Evolutionary conservation across 1,284 basidiomycete species (phyloP).

Genomic region (Hemileia vastatrix): DNA sequence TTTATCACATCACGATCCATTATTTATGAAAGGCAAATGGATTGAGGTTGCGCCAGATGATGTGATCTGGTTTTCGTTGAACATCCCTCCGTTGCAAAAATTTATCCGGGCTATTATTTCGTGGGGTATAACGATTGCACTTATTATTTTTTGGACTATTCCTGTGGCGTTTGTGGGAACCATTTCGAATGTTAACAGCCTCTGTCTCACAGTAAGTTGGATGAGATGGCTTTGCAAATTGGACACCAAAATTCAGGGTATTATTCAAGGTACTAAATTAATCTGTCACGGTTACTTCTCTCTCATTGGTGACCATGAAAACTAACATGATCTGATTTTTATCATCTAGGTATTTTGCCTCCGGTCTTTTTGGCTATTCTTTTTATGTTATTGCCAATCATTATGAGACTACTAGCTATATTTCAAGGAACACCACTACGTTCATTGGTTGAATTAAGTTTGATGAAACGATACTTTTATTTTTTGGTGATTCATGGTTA

Average conservation of each 20-base stretch:
- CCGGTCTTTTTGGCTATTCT: slow-evolving; percentile 73
- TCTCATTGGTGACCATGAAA: background rate
- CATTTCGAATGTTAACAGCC: slow-evolving; percentile 66
- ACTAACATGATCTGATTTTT: background rate
- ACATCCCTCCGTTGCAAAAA: slow-evolving; percentile 79
- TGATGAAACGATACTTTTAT: slow-evolving; percentile 84
- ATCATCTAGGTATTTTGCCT: slow-evolving; percentile 60
- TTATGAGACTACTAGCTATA: slow-evolving; percentile 64
- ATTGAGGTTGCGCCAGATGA: slow-evolving; percentile 70
- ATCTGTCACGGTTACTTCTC: background rate
- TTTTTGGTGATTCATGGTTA: slow-evolving; percentile 74
- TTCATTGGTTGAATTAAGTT: slow-evolving; percentile 72
- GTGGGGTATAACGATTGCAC: slow-evolving; percentile 52
- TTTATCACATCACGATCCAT: slow-evolving; percentile 37
- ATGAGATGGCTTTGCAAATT: slow-evolving; percentile 72
- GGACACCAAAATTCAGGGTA: slow-evolving; percentile 55
- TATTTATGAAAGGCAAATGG: slow-evolving; percentile 55
- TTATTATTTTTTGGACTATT: slow-evolving; percentile 58
- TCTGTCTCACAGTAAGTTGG: slow-evolving; percentile 60
- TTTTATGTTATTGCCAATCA: slow-evolving; percentile 80
- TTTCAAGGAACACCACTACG: slow-evolving; percentile 72
- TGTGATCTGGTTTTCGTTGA: slow-evolving; percentile 79
- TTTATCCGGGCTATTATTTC: slow-evolving; percentile 51
- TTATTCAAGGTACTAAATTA: slow-evolving; percentile 83
- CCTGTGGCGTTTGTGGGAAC: slow-evolving; percentile 71